phyloP scores from a whole-genome alignment of 2,329 filamentous ascomycete species.

The Coniosporium tulheliwenetii region DNA sequence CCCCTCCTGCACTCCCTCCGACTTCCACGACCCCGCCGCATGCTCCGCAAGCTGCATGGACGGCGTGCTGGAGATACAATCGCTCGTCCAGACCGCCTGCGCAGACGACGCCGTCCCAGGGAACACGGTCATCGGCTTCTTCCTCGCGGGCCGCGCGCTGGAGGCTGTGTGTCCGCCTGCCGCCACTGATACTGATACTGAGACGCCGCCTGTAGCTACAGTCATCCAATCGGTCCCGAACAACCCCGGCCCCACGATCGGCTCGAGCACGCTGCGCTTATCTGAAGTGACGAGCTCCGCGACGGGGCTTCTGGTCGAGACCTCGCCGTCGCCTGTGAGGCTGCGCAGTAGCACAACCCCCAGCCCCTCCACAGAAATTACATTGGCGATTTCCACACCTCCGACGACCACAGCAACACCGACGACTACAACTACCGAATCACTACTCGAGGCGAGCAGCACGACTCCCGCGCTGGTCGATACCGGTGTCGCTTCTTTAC shows the following conservation, averaged over 20 bases:
- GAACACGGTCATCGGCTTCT: background rate
- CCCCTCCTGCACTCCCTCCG: slow-evolving; percentile 20
- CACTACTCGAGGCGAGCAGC: background rate
- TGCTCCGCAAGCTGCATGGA: background rate
- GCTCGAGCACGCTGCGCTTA: background rate
- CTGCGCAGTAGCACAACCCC: too few species aligned
- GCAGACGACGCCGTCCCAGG: background rate
- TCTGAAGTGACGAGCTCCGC: too few species aligned
- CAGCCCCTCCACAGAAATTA: background rate
- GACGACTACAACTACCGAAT: background rate
- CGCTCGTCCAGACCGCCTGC: background rate
- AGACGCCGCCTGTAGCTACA: background rate
- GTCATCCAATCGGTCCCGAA: background rate
- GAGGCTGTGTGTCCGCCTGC: background rate
- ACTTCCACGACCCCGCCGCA: slow-evolving; percentile 15
- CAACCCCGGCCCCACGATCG: background rate
- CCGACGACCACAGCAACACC: background rate
- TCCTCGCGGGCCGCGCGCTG: background rate
- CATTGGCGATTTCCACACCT: background rate
- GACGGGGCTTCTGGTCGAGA: too few species aligned
- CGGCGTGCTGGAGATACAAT: background rate
- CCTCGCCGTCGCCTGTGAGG: too few species aligned
- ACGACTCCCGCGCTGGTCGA: too few species aligned
- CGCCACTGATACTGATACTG: too few species aligned
- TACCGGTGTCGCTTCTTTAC: too few species aligned